A percentile compares a stretch with the other conserved stretches of the same genome.
These are phyloP conservation scores for Plenodomus lindquistii DNA, from an alignment of 2,329 filamentous ascomycete species.

Conservation along the genomic window DNA sequence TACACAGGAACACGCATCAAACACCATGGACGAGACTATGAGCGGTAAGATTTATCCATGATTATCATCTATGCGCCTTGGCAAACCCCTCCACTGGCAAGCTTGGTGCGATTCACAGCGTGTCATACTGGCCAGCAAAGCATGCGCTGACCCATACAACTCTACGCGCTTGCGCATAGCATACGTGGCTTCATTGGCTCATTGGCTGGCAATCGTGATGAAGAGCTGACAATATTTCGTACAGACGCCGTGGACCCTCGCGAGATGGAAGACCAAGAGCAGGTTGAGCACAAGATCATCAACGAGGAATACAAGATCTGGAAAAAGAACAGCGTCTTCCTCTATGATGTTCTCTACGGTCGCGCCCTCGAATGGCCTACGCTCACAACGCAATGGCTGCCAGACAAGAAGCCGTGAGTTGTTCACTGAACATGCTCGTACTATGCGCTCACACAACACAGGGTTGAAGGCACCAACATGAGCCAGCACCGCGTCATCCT, in stretches of 20 bases:
- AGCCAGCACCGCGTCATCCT: conserved; percentile 86
- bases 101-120: not conserved
- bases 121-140: not conserved
- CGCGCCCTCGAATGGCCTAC: conserved; percentile 97
- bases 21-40: conserved; percentile 45
- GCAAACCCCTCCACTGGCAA: not conserved
- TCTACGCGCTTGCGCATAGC: not conserved
- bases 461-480: conserved; percentile 76
- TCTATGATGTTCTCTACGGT: conserved; percentile 96
- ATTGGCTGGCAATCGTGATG: not conserved
- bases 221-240: conserved; percentile 7
- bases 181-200: not conserved
- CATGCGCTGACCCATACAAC: not conserved
- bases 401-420: conserved; percentile 62
- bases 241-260: conserved; percentile 47
- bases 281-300: conserved; percentile 82
- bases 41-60: conserved; percentile 28
- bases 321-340: conserved; percentile 99
- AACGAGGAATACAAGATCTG: conserved; percentile 99
- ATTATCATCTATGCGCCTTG: not conserved
- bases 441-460: conserved; percentile 45
- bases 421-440: not conserved
- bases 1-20: not conserved
- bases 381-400: conserved; percentile 96
- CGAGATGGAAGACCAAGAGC: conserved; percentile 69